phyloP scores from a whole-genome alignment of 2,329 filamentous ascomycete species.

The Aspergillus sp. region DNA sequence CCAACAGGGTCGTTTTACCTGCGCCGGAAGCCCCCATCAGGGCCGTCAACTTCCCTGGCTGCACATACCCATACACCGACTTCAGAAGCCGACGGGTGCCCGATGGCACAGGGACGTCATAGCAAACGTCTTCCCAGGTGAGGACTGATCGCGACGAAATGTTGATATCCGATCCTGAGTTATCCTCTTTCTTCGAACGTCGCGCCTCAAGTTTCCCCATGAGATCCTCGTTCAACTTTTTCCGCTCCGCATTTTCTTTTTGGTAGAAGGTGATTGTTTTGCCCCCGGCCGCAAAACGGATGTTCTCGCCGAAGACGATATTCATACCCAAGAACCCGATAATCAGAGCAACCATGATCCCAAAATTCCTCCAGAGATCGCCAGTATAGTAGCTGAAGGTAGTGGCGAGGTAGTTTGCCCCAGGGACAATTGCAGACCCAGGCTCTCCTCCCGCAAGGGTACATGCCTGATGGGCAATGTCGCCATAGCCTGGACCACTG shows the following conservation, averaged over 20 bases:
- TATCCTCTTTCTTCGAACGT: slow-evolving; percentile 31
- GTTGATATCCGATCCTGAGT: slow-evolving; percentile 47
- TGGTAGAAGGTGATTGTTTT: slow-evolving; percentile 43
- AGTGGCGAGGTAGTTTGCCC: slow-evolving; percentile 65
- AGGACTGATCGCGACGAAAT: slow-evolving; percentile 56
- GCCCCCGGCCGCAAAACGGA: slow-evolving; percentile 41
- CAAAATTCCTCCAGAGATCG: slow-evolving; percentile 67
- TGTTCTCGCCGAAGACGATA: slow-evolving; percentile 38
- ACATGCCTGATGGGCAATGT: slow-evolving; percentile 76
- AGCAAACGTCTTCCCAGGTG: slow-evolving; percentile 53
- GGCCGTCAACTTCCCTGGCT: slow-evolving; percentile 50
- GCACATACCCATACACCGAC: slow-evolving; percentile 50
- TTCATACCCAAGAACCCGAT: slow-evolving; percentile 37
- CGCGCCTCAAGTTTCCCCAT: slow-evolving; percentile 40
- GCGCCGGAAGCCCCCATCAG: slow-evolving; percentile 62
- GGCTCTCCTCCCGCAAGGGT: slow-evolving; percentile 70
- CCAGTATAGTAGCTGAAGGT: slow-evolving; percentile 65
- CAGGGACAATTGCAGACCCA: slow-evolving; percentile 64
- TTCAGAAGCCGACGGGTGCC: slow-evolving; percentile 47
- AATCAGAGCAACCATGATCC: slow-evolving; percentile 38
- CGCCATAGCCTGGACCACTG: slow-evolving; percentile 65
- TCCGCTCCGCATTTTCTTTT: slow-evolving; percentile 39
- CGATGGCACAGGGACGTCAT: slow-evolving; percentile 49
- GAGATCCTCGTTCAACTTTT: slow-evolving; percentile 35
- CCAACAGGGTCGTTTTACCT: slow-evolving; percentile 81